Base-by-base conservation (phyloP, 306 rosid species). In the Sophora flavescens region DNA sequence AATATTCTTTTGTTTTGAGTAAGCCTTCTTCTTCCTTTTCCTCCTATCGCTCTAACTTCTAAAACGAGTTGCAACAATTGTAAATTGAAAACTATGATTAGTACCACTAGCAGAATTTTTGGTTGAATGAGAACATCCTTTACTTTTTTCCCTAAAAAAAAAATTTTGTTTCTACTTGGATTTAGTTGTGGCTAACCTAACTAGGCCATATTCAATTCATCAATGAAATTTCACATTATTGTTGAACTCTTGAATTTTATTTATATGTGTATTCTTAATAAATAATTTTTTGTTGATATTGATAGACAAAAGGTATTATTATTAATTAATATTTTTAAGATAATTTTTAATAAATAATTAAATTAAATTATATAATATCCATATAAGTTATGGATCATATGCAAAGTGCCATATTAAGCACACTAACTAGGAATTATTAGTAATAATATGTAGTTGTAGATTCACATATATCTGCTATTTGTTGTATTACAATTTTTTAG, bases 1-100 rank as follows among this genome's bases (percentile, higher is more conserved):
- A 2, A 87, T 96, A 64, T 96, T 96, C 90, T 92, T 96, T 82
- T 67, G 93, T 30, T 96, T 96, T n/a, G 99, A 96, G 99, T 96
- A 86, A 89, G 99, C 68, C 53, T 30, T 80, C 83, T 18, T 81
- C 13, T 53, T 73, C 36, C 33, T 67, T 58, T 65, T 82, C 63
- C 61, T 52, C 69, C 48, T 44, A 8, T 44, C 16, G 14, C n/a
- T n/a, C n/a, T n/a, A n/a, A n/a, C n/a, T 53, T 53, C 8, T 62
- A 59, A 8, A 7, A 42, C 28, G 59, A 65, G 30, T 75, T 69
- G 70, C 35, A 22, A 18, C 28, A 15, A 38, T 10, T 75, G 66
- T 59, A 32, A 60, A 41, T 61, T 12, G 18, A 61, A 61, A 26
- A 68, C 48, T 78, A 28, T 3, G 39, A 59, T 45, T 68, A 50